Percentiles rank a stretch among this genome's conserved stretches.
Conservation (phyloP, 306 rosid species). For the Rubus idaeus region DNA sequence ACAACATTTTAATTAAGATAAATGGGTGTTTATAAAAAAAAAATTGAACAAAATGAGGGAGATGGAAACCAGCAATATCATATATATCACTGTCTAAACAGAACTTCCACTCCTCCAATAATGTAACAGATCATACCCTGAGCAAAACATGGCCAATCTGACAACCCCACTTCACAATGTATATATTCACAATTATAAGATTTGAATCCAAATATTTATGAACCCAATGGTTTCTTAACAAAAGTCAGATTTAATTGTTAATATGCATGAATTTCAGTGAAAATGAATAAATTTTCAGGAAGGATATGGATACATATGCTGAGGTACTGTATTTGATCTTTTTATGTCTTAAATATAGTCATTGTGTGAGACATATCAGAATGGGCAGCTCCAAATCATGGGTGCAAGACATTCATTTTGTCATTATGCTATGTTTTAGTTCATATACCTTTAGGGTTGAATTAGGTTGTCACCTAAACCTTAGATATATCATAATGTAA, state of each 20-base stretch:
- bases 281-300: constrained; percentile 34
- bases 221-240: constrained; percentile 7
- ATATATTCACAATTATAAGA: constrained; percentile 17
- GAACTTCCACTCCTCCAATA: constrained; percentile 44
- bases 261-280: constrained; percentile 47
- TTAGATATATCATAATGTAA: not conserved
- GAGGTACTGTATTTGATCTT: constrained; percentile 46
- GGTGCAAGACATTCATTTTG: constrained; percentile 38
- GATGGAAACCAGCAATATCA: constrained; percentile 2
- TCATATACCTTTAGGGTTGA: too few relatives aligned
- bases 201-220: not conserved
- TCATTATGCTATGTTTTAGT: not conserved
- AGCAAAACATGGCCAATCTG: constrained; percentile 70
- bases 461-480: not conserved
- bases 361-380: constrained; percentile 48
- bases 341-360: constrained; percentile 39
- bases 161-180: constrained; percentile 43
- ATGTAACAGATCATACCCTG: constrained; percentile 18
- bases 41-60: not conserved
- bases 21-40: not conserved
- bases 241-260: not conserved
- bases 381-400: constrained; percentile 62
- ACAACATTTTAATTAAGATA: not conserved
- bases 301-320: constrained; percentile 43
- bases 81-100: not conserved